Percentiles rank a stretch among this genome's conserved stretches.
Evolutionary conservation across 805 yeast genomes (phyloP).

Genomic region (Metschnikowia henanensis): DNA sequence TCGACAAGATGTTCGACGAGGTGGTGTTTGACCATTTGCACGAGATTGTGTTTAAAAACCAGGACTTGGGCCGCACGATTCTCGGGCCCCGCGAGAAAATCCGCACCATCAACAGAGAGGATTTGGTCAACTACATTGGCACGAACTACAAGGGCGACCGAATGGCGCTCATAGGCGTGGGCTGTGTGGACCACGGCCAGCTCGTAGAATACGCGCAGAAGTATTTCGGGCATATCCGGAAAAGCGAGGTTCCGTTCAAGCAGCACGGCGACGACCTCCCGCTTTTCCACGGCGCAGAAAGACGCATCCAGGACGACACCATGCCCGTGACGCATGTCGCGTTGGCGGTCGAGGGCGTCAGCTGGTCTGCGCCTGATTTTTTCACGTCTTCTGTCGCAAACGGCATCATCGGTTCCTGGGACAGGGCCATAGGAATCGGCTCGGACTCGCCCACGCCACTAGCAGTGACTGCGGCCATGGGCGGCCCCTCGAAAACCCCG

Average conservation of each 20-base stretch:
- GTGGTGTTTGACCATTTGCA: conserved; percentile 97
- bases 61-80: conserved; percentile 95
- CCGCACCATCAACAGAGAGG: conserved; percentile 71
- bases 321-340: conserved; percentile 92
- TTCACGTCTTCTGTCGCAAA: conserved; percentile 95
- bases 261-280: conserved; percentile 73
- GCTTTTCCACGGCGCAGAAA: conserved; percentile 81
- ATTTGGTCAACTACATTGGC: conserved; percentile 74
- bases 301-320: conserved; percentile 76
- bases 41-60: conserved; percentile 85
- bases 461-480: conserved; percentile 62
- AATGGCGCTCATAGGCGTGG: conserved; percentile 98
- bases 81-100: conserved; percentile 93
- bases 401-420: conserved; percentile 98
- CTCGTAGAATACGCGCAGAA: conserved; percentile 74
- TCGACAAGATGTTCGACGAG: conserved; percentile 97
- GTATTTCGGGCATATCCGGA: conserved; percentile 71
- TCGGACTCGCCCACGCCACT: conserved; percentile 84
- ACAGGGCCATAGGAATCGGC: conserved; percentile 84
- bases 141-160: conserved; percentile 93
- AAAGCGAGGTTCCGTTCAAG: conserved; percentile 67
- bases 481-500: conserved; percentile 57
- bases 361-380: conserved; percentile 96
- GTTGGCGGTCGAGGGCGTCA: conserved; percentile 94
- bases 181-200: conserved; percentile 86